phyloP scores from a whole-genome alignment of 108 stramenopile species.

The Chaetoceros muelleri region DNA sequence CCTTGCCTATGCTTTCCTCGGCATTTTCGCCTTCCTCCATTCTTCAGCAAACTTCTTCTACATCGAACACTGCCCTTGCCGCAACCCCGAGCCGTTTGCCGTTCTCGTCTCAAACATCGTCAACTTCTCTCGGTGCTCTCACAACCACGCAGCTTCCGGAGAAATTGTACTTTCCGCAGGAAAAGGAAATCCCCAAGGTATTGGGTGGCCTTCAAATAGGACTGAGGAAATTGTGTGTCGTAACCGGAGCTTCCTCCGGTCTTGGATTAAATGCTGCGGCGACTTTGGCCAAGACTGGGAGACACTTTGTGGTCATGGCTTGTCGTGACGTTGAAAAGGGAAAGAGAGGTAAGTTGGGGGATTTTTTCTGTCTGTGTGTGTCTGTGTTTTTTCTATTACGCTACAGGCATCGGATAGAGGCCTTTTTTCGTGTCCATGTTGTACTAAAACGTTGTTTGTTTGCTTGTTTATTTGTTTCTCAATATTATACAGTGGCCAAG shows the following conservation, averaged over 20 bases:
- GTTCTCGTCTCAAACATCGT: no score
- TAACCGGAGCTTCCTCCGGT: constrained; percentile 88
- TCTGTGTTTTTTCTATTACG: no score
- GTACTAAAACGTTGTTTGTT: neutral
- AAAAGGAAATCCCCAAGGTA: constrained; percentile 69
- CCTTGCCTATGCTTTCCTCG: no score
- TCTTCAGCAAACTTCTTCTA: no score
- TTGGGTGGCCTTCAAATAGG: constrained; percentile 83
- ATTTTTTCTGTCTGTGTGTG: no score
- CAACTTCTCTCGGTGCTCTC: constrained; percentile 3
- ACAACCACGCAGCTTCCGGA: constrained; percentile 48
- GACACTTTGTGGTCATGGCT: constrained; percentile 91
- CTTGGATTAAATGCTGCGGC: constrained; percentile 75
- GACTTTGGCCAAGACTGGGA: constrained; percentile 71
- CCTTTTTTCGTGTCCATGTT: neutral
- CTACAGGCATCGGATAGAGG: no score
- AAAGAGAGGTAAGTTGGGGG: constrained; percentile 55
- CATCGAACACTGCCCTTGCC: no score
- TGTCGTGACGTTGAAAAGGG: constrained; percentile 83
- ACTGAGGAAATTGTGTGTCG: constrained; percentile 63
- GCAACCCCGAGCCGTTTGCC: no score
- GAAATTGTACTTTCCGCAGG: constrained; percentile 54
- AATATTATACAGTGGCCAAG: constrained; percentile 67
- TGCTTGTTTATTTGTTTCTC: no score
- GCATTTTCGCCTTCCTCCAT: no score